Evolutionary conservation across 2,329 filamentous ascomycete genomes (phyloP), one percentile per base, ranked within the genome.

Genomic region (Pseudogymnoascus sp.): DNA sequence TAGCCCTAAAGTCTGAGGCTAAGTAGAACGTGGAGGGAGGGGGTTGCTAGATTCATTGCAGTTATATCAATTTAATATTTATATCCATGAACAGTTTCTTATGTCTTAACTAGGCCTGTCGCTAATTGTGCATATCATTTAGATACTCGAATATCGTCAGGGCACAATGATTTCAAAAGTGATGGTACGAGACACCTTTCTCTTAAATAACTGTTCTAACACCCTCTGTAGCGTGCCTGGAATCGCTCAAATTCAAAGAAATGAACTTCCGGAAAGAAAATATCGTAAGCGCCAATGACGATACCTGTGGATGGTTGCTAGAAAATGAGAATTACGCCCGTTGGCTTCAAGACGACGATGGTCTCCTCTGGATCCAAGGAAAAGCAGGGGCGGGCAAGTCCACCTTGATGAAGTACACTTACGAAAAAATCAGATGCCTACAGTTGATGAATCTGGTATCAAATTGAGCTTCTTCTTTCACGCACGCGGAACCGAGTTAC

Each of bases 401-500:
- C 6, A 64, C 59, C 18, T 56, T 66, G 31, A 63, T 66, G 59
- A 66, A 62, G 23, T 44, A 47, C 14, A 47, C 63, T 10, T 37
- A 50, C n/a, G 3, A 25, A 2, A 28, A 5, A 28, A 50, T 28
- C 4, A 50, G 12, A 64, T 66, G 6, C 64, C 65, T 1, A 44
- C 71, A 0, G 65, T 76, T 0, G 62, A 78, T 53, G 56, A 5
- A 14, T 2, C 44, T 25, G 6, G 14, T 8, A 23, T 50, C 1
- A 25, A 50, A 28, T 28, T 50, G 12, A 12, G 31, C 16, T 61
- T 61, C 38, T 64, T 65, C 33, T 64, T 63, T 31, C 38, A 65
- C 37, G 47, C 44, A 5, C 60, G 28, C 38, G 33, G 62, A 16
- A 28, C 5, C 3, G 60, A 37, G 18, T 31, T 62, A 16, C 28